Evolutionary conservation across 495 filamentous ascomycete genomes (phyloP), one percentile per base, ranked within the genome.

Genomic region (Penicillium ochrochloron): DNA sequence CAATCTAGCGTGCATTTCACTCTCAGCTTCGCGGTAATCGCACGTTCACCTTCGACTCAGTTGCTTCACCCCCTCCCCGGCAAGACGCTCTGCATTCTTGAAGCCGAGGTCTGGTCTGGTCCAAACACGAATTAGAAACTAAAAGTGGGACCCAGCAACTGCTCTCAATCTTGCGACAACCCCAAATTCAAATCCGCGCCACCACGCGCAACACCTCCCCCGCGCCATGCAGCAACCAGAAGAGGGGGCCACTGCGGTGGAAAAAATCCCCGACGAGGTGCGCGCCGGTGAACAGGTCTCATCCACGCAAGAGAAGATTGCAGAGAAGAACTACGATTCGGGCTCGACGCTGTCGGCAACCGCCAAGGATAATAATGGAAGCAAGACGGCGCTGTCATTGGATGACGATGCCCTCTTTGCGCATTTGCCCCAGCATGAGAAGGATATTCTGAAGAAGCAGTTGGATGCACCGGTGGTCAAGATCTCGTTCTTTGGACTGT

Each of bases 361-460:
- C 19, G 63, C 59, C n/a, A 76, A 76, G 33, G 66, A 69, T n/a
- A 64, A 69, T n/a, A 64, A 70, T 34, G 65, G 34, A 44, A 65
- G 14, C 63, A 75, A 61, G 51, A 61, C 50, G 27, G 61, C 54
- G 39, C 27, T 41, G 59, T 57, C 52, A 25, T 62, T 55, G 25
- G 76, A 78, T 27, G 64, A 72, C 17, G 76, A 81, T 60, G 75
- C 72, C 23, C 60, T 76, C 60, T 76, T 72, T 56, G 74, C 74
- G 19, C 79, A 81, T 59, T 69, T 82, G 12, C 75, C 73, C 0
- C 37, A 72, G 23, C 74, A 87, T 68, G 91, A 96, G 70, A 82
- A 82, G 58, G 80, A 85, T 53, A 86, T 95, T 52, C 70, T 96
- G 46, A 84, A 85, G 73, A 80, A 79, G 65, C 92, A 97, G 75